Base-by-base conservation (phyloP, 2,329 filamentous ascomycete species). In the Monosporascus sp. region DNA sequence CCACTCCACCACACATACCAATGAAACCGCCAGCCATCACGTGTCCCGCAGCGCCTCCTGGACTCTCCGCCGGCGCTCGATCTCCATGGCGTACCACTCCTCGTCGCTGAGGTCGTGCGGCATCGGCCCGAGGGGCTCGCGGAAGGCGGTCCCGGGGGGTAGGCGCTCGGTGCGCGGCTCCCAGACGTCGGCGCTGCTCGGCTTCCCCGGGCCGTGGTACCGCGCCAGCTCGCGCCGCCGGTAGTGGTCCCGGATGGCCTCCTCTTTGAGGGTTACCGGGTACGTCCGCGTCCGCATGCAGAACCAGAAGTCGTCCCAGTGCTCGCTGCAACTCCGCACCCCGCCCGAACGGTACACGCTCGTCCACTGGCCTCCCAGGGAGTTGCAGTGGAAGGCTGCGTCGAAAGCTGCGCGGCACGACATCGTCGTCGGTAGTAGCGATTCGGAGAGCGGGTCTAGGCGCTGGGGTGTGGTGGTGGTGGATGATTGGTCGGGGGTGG, bases 291-390 rank as follows among this genome's bases (percentile, higher is more conserved):
- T 86, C 59, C 89, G 86, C 92, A 97, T 97, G 78, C 94, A 99
- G 74, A 97, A 93, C 89, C 92, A 96, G 72, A 96, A 97, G 71
- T 96, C 89, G 56, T 87, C 82, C 91, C 93, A 97, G 58, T 91
- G 86, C 60, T 95, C 88, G 57, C 78, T 83, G 78, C 94, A 99
- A 3, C 82, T 79, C 45, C 87, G 83, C 65, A 96, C 75, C 43
- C 78, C 75, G 57, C 94, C 94, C 67, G 91, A 87, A 40, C 94
- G 88, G 78, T 97, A 99, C 38, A 97, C 81, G 65, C 91, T 85
- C 65, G 89, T 91, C 78, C 92, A 96, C 70, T 97, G 92, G 1
- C 93, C 91, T 51, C 91, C 92, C 8, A 96, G 78, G 0, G 88
- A 91, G 68, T 94, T 89, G 80, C 94, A 99, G 78, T 93, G 90